phyloP scores from a whole-genome alignment of 2,329 filamentous ascomycete species.

The Trichocomaceae sp. region DNA sequence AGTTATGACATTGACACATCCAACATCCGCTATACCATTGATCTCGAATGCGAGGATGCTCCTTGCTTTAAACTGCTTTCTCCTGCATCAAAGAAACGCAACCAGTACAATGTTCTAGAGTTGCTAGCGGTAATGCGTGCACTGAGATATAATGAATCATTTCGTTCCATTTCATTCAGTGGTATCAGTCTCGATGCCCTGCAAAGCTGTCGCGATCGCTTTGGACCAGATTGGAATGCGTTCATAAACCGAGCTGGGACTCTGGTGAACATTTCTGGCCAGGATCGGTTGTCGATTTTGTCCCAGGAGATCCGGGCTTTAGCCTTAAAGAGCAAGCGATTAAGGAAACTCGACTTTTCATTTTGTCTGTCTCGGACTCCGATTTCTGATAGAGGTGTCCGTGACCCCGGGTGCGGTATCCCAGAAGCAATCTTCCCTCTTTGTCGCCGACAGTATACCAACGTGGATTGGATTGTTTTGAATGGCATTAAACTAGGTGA shows the following conservation, averaged over 20 bases:
- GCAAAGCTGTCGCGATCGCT: constrained; percentile 54
- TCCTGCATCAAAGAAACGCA: constrained; percentile 43
- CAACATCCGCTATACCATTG: constrained; percentile 59
- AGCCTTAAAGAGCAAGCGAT: constrained; percentile 57
- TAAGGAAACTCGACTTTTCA: constrained; percentile 60
- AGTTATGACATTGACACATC: constrained; percentile 62
- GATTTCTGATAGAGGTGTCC: constrained; percentile 42
- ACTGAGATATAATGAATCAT: constrained; percentile 64
- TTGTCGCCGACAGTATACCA: constrained; percentile 60
- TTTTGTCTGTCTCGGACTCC: constrained; percentile 53
- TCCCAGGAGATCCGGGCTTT: constrained; percentile 64
- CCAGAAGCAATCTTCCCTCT: constrained; percentile 63
- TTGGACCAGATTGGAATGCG: constrained; percentile 58
- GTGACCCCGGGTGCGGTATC: constrained; percentile 61
- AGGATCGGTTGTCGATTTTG: constrained; percentile 52
- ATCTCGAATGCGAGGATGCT: constrained; percentile 57
- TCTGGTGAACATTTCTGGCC: constrained; percentile 47
- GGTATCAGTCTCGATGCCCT: constrained; percentile 58
- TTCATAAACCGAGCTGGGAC: constrained; percentile 55
- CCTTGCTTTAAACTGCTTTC: constrained; percentile 60
- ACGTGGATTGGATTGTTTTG: constrained; percentile 63
- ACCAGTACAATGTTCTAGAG: constrained; percentile 55
- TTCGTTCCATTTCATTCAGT: constrained; percentile 61
- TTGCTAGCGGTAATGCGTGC: constrained; percentile 64
- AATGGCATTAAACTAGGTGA: constrained; percentile 65